A percentile compares a stretch with the other conserved stretches of the same genome.
phyloP scores from a whole-genome alignment of 202 grass and related monocot genomes.

The Musa balbisiana region DNA sequence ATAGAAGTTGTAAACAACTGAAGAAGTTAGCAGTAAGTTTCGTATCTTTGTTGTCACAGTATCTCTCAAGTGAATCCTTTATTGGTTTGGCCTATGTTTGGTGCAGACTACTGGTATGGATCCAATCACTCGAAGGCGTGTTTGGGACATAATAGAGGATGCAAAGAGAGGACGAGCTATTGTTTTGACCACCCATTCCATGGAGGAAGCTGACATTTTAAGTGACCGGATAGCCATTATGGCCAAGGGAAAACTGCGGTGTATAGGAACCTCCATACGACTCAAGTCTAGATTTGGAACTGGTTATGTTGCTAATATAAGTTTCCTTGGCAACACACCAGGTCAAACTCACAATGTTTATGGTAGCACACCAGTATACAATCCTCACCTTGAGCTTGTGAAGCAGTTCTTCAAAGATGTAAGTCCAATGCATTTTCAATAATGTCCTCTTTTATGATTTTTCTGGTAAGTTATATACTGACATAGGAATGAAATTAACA shows the following conservation, averaged over 20 bases:
- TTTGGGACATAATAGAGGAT: slow-evolving; percentile 95
- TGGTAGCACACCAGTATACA: slow-evolving; percentile 13
- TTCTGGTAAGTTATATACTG: background rate
- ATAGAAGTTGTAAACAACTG: too few relatives aligned
- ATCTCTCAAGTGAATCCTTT: background rate
- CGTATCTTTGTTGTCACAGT: too few relatives aligned
- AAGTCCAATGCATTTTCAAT: slow-evolving; percentile 9
- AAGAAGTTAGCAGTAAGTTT: too few relatives aligned
- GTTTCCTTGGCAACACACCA: slow-evolving; percentile 56
- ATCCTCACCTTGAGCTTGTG: slow-evolving; percentile 57
- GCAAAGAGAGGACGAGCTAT: slow-evolving; percentile 98
- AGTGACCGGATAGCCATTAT: slow-evolving; percentile 93
- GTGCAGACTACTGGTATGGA: slow-evolving; percentile 93
- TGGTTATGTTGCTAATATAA: slow-evolving; percentile 85
- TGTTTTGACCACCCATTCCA: slow-evolving; percentile 94
- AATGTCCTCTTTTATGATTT: background rate
- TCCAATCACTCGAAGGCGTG: slow-evolving; percentile 96
- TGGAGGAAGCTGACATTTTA: slow-evolving; percentile 95
- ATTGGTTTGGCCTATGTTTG: background rate
- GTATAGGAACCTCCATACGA: slow-evolving; percentile 94
- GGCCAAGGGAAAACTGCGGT: slow-evolving; percentile 89
- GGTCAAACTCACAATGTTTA: slow-evolving; percentile 42
- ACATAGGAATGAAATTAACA: slow-evolving; percentile 23
- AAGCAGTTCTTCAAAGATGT: slow-evolving; percentile 89
- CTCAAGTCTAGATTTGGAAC: slow-evolving; percentile 92